Evolutionary conservation across 2,329 filamentous ascomycete species (phyloP), one percentile per base, ranked within the genome.

Genomic region (Ustulina deusta): DNA sequence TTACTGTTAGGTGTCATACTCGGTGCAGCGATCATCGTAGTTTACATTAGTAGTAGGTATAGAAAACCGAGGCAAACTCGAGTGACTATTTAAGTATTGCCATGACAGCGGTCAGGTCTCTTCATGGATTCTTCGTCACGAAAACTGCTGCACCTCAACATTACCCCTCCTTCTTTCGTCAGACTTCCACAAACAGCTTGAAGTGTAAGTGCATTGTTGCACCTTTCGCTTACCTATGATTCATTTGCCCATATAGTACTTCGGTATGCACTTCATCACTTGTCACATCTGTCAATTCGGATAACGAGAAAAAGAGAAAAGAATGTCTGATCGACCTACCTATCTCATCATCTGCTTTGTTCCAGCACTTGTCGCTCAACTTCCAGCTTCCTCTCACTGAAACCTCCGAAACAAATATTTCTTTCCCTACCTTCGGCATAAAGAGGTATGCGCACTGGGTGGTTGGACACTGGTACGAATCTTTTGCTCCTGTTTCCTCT

Each of bases 1-100:
- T 56, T 56, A 17, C 36, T n/a, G 13, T n/a, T 29, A 42, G 20
- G 42, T 25, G 42, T 11, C 29, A 49, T 34, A 20, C 29, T 54
- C n/a, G 3, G 13, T 40, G 15, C 6, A 40, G 52, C 34, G 11
- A 38, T 55, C 7, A 25, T 27, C 9, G 22, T 48, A 52, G 13
- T 20, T 29, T 52, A 38, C n/a, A 38, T 25, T 55, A 38, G 32
- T 55, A 10, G 52, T 40, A 29, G 9, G 49, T n/a, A 20, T 13
- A 38, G 20, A 54, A 13, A 34, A 54, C n/a, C 11, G 15, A n/a
- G 34, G 36, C 34, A 55, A 25, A 29, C 34, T n/a, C 13, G 34
- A 55, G 52, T 15, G 13, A 55, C 54, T 56, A 56, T 56, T 56
- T 56, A 40, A 9, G 6, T 40, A 40, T 56, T 56, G 22, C 22